Percentiles rank a stretch among this genome's conserved stretches.
These are phyloP conservation scores for Oryza punctata DNA, from an alignment of 176 grass and related monocot species.

Conservation along the genomic window DNA sequence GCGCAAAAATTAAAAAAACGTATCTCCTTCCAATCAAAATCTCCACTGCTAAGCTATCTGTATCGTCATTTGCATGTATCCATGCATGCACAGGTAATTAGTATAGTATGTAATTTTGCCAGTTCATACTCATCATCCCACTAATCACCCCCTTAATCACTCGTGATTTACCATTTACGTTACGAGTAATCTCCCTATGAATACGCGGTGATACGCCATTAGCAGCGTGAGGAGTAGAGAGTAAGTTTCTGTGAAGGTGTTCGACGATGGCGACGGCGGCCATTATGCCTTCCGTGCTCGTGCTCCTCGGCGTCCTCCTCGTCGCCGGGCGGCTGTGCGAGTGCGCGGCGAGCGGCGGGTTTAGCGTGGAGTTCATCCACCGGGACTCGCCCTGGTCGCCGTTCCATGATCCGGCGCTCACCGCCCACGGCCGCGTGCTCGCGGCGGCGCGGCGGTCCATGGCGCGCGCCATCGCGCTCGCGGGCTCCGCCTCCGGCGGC, in stretches of 20 bases:
- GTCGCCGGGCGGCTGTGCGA: not conserved
- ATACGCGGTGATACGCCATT: not conserved
- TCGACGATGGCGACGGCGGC: conserved; percentile 35
- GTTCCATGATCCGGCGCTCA: conserved; percentile 41
- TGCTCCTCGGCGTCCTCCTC: conserved; percentile 11
- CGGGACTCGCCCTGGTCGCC: conserved; percentile 60
- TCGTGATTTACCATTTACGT: not conserved
- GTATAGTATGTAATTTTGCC: no score
- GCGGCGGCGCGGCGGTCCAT: conserved; percentile 33
- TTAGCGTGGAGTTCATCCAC: conserved; percentile 71
- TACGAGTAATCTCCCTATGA: not conserved
- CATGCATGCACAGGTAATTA: not conserved
- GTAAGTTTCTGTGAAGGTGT: not conserved
- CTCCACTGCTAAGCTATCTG: not conserved
- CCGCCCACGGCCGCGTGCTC: conserved; percentile 33
- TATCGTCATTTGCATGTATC: not conserved
- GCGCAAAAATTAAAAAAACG: not conserved
- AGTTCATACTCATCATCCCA: not conserved
- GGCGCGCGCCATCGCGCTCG: conserved; percentile 23
- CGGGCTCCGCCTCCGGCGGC: not conserved
- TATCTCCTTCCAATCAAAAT: not conserved
- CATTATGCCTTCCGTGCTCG: not conserved
- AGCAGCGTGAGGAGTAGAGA: not conserved
- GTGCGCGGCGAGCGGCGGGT: conserved; percentile 7
- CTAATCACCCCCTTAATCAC: not conserved